Conservation (phyloP, 305 asterid species). For the Fraxinus nigra region DNA sequence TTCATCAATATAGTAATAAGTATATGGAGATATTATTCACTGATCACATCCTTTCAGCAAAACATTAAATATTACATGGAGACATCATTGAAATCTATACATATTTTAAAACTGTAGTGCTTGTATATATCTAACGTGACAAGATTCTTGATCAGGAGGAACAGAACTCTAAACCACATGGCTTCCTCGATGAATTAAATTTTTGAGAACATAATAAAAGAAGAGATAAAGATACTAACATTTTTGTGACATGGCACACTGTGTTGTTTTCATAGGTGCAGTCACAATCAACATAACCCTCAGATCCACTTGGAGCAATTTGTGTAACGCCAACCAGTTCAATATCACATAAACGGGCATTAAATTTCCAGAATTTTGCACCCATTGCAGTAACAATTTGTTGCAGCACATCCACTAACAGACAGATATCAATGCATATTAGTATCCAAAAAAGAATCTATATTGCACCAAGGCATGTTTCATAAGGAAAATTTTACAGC, state of each 20-base stretch:
- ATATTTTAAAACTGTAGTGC: not conserved
- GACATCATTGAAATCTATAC: not conserved
- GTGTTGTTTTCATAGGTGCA: constrained; percentile 50
- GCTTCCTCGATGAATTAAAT: not conserved
- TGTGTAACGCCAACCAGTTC: constrained; percentile 52
- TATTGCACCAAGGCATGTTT: not conserved
- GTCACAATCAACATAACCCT: constrained; percentile 55
- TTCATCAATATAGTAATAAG: not conserved
- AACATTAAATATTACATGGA: not conserved
- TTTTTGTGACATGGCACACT: constrained; percentile 56
- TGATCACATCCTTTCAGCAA: not conserved
- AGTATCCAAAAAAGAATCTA: not conserved
- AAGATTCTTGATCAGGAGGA: not conserved
- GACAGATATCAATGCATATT: not conserved
- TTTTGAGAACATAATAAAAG: constrained; percentile 1
- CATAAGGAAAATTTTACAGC: not conserved
- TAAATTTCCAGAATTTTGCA: constrained; percentile 57
- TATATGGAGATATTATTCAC: not conserved
- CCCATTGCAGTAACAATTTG: constrained; percentile 75
- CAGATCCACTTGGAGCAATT: constrained; percentile 45
- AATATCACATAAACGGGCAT: constrained; percentile 53
- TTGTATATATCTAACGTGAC: not conserved
- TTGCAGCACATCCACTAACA: constrained; percentile 64
- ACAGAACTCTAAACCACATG: not conserved
- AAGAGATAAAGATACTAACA: constrained; percentile 39